Percentiles rank a stretch among this genome's conserved stretches.
Conservation (phyloP, 2,329 filamentous ascomycete genomes). For the Pseudogymnoascus sp. region DNA sequence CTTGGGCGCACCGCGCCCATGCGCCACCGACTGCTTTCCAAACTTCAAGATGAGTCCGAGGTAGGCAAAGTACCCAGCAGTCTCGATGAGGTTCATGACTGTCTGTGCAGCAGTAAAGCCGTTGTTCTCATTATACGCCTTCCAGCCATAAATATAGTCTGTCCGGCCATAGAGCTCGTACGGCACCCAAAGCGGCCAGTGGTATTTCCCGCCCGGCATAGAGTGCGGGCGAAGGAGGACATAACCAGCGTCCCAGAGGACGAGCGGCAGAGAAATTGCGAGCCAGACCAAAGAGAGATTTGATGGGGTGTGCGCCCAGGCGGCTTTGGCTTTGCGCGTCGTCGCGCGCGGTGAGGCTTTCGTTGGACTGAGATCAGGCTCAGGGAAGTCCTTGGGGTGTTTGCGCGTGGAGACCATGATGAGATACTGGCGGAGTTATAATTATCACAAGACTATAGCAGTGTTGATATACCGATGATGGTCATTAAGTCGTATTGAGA, state of each 20-base stretch:
- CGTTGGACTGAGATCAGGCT: conserved; percentile 20
- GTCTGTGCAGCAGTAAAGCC: conserved; percentile 59
- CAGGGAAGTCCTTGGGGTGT: conserved; percentile 42
- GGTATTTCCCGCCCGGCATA: conserved; percentile 55
- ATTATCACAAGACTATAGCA: background rate
- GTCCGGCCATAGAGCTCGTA: conserved; percentile 58
- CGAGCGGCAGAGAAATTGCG: conserved; percentile 51
- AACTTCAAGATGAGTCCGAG: conserved; percentile 41
- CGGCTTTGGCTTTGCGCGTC: conserved; percentile 15
- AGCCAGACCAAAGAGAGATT: conserved; percentile 53
- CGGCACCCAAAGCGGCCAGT: conserved; percentile 54
- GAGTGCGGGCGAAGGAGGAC: conserved; percentile 57
- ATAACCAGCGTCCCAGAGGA: conserved; percentile 59
- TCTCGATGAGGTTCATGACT: conserved; percentile 52
- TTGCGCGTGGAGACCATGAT: conserved; percentile 49
- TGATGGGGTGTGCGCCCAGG: conserved; percentile 52
- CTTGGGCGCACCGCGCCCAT: conserved; percentile 23
- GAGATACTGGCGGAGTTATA: background rate
- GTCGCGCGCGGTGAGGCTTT: conserved; percentile 14
- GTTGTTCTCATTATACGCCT: conserved; percentile 48
- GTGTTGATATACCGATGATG: background rate
- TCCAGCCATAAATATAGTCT: conserved; percentile 59
- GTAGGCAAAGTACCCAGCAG: conserved; percentile 49
- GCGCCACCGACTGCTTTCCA: conserved; percentile 28
- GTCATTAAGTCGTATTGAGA: background rate